Percentiles rank a stretch among this genome's conserved stretches.
Evolutionary conservation across 2,329 filamentous ascomycete species (phyloP).

Genomic region (Verticillium dahliae): DNA sequence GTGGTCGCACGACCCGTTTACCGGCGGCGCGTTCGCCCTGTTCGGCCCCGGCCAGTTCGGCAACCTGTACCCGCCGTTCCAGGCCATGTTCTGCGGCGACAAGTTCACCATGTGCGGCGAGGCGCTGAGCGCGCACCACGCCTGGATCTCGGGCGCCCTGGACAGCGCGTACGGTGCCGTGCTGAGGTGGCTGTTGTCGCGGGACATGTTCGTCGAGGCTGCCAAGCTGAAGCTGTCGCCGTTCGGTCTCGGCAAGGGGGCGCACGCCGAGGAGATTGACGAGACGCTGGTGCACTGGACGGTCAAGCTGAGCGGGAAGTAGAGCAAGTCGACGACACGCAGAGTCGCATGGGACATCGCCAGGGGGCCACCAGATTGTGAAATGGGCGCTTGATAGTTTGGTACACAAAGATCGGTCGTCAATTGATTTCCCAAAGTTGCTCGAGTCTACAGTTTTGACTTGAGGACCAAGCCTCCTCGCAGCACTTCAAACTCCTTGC

Average conservation of each 20-base stretch:
- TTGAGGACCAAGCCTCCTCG: slow-evolving; percentile 54
- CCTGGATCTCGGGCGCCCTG: slow-evolving; percentile 30
- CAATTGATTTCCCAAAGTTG: not conserved
- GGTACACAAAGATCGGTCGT: not conserved
- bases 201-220: not conserved
- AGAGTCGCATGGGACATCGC: not conserved
- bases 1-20: slow-evolving; percentile 27
- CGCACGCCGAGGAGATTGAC: not conserved
- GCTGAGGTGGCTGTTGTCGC: not conserved
- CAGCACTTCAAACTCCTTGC: slow-evolving; percentile 61
- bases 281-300: not conserved
- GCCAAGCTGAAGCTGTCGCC: not conserved
- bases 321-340: not conserved
- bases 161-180: slow-evolving; percentile 21
- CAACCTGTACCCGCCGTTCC: slow-evolving; percentile 23
- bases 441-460: slow-evolving; percentile 22
- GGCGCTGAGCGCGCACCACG: slow-evolving; percentile 27
- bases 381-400: not conserved
- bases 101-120: slow-evolving; percentile 28
- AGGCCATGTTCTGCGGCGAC: slow-evolving; percentile 15
- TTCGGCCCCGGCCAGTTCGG: slow-evolving; percentile 33
- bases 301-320: not conserved
- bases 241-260: not conserved
- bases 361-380: not conserved
- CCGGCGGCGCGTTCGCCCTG: slow-evolving; percentile 29